Evolutionary conservation across 73 alveolate genomes (phyloP), one percentile per base, ranked within the genome.

Genomic region (Paramecium sonneborni): DNA sequence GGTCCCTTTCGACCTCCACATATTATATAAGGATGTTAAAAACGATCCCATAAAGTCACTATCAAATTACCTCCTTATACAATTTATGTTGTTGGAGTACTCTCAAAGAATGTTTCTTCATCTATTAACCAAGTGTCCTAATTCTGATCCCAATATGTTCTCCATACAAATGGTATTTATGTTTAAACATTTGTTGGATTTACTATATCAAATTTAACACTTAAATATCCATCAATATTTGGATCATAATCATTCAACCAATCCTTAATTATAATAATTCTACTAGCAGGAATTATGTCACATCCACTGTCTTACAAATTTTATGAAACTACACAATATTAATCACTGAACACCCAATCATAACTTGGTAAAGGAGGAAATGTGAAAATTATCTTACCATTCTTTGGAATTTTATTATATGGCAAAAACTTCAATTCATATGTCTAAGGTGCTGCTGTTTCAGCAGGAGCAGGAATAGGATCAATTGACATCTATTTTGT

Each of bases 1-100:
- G 93, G 93, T 20, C 93, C 93, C 30, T 56, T 72, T 38, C 68
- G 58, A 9, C 93, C 93, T 18, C 93, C 93, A 58, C 93, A 86
- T 32, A 86, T 76, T 6, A 38, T 52, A 18, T 62, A 62, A n/a
- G 93, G 93, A 28, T 56, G 74, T 37, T 86, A 35, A n/a, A n/a
- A 57, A 32, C 93, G 30, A n/a, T 86, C 86, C 85, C 79, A 86
- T 0, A 86, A 28, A 38, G 86, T 70, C 1, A 70, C 86, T 12
- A 28, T 70, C 3, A 70, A 70, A 35, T 70, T 70, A 70, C 86
- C 86, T 32, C 86, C 86, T 20, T 28, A 21, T 0, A 70, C 30
- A 20, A 70, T 70, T 26, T 32, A 20, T 30, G 48, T 70, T 8
- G 0, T 0, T 32, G 86, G 86, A 70, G 82, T 58, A 58, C 21